phyloP scores from a whole-genome alignment of 2,329 filamentous ascomycete species.

The Aureobasidium sp. region DNA sequence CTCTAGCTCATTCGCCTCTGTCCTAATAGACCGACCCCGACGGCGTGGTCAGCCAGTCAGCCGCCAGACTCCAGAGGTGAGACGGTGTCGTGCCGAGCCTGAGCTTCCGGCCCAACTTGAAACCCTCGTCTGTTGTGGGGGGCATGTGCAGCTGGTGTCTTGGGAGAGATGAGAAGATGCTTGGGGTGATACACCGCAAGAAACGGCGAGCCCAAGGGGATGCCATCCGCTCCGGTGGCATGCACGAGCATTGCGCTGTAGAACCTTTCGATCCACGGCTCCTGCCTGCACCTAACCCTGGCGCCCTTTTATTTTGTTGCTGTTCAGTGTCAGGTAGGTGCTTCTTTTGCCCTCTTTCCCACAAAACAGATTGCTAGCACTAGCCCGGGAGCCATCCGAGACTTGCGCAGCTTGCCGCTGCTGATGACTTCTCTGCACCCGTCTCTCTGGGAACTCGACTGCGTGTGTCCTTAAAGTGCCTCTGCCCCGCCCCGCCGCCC shows the following conservation, averaged over 20 bases:
- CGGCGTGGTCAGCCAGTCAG: conserved; percentile 11
- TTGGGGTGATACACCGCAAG: conserved; percentile 8
- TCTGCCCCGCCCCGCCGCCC: conserved; percentile 12
- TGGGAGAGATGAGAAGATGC: background rate
- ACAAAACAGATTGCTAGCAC: conserved; percentile 7
- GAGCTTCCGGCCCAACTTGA: conserved; percentile 13
- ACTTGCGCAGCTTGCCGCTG: conserved; percentile 13
- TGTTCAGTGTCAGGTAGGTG: background rate
- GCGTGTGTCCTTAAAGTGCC: conserved; percentile 13
- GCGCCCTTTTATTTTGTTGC: background rate
- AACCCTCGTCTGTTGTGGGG: conserved; percentile 11
- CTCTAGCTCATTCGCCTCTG: conserved; percentile 7
- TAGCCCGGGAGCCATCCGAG: conserved; percentile 14
- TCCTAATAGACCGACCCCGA: conserved; percentile 3
- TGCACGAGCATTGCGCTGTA: conserved; percentile 13
- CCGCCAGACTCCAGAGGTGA: conserved; percentile 9
- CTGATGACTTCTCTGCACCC: conserved; percentile 13
- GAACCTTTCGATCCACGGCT: conserved; percentile 12
- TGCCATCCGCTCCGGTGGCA: conserved; percentile 1
- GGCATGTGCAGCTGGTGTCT: conserved; percentile 1
- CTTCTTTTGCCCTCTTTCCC: conserved; percentile 8
- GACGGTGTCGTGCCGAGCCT: conserved; percentile 13
- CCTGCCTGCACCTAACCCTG: conserved; percentile 10
- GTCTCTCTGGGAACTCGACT: conserved; percentile 11
- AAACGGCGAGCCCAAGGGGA: background rate